Evolutionary conservation across 331 rosid species (phyloP).

Genomic region (Saraca asoca): DNA sequence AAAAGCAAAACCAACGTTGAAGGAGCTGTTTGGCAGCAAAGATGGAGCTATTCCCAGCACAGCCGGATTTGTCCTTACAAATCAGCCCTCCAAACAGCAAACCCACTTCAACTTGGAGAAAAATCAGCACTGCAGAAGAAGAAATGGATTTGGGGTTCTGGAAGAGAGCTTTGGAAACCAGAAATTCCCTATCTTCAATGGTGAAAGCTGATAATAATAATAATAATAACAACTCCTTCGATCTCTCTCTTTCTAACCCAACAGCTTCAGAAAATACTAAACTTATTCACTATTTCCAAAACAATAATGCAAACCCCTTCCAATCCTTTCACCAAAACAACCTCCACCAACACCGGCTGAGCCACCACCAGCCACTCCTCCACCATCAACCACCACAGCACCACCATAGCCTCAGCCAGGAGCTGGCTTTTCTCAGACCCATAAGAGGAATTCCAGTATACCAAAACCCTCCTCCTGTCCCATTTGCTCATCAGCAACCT

Average conservation of each 20-base stretch:
- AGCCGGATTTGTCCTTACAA: conserved; percentile 92
- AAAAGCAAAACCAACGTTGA: background rate
- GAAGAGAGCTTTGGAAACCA: conserved; percentile 77
- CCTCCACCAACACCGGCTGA: conserved; percentile 33
- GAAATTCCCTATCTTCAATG: conserved; percentile 56
- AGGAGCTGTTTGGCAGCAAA: conserved; percentile 15
- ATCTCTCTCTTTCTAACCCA: conserved; percentile 62
- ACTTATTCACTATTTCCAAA: conserved; percentile 45
- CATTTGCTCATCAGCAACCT: conserved; percentile 42
- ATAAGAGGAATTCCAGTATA: conserved; percentile 94
- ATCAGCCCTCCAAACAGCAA: conserved; percentile 89
- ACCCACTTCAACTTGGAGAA: conserved; percentile 67
- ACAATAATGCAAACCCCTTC: conserved; percentile 37
- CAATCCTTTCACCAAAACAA: conserved; percentile 46
- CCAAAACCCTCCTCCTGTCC: conserved; percentile 63
- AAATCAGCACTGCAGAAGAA: conserved; percentile 32
- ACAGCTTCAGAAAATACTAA: conserved; percentile 32
- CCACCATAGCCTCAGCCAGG: conserved; percentile 52
- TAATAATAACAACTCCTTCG: conserved; percentile 35
- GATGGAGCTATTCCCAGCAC: conserved; percentile 96
- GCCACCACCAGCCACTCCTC: conserved; percentile 36
- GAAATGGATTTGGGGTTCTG: conserved; percentile 86
- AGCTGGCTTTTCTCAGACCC: conserved; percentile 80
- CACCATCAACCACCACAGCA: conserved; percentile 36
- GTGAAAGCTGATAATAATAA: conserved; percentile 33